These are phyloP conservation scores for Trapa bicornis DNA, from an alignment of 345 rosid genomes.

Conservation along the genomic window DNA sequence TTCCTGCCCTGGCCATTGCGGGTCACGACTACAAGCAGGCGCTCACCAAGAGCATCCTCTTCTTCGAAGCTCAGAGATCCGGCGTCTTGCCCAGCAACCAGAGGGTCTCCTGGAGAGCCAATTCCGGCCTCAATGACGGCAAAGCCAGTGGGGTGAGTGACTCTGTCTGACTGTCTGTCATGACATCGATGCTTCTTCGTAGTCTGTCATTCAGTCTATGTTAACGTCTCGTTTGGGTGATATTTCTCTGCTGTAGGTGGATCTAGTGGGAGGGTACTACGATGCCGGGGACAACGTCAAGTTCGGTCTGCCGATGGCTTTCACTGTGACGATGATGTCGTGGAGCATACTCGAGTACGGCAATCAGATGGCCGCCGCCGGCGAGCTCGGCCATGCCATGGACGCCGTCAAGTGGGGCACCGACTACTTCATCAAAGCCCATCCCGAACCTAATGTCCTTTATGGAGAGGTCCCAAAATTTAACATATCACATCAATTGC, in stretches of 20 bases:
- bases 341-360: conserved; percentile 96
- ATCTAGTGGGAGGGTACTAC: conserved; percentile 94
- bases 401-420: conserved; percentile 97
- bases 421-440: conserved; percentile 93
- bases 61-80: conserved; percentile 98
- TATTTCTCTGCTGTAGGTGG: conserved; percentile 36
- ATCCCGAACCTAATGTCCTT: conserved; percentile 80
- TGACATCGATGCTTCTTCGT: no score
- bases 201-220: no score
- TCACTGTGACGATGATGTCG: conserved; percentile 95
- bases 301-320: conserved; percentile 98
- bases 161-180: not conserved
- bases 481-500: not conserved
- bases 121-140: conserved; percentile 89
- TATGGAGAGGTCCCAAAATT: conserved; percentile 59
- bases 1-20: conserved; percentile 31
- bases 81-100: conserved; percentile 77
- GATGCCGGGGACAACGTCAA: conserved; percentile 99
- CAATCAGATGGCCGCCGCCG: conserved; percentile 51
- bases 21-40: conserved; percentile 94
- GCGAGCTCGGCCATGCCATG: conserved; percentile 77
- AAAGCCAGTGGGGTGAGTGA: conserved; percentile 87
- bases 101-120: conserved; percentile 82
- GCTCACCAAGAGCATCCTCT: conserved; percentile 81
- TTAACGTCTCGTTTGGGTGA: no score